Conservation (phyloP, 257 asterid genomes). For the Fraxinus pennsylvanica region DNA sequence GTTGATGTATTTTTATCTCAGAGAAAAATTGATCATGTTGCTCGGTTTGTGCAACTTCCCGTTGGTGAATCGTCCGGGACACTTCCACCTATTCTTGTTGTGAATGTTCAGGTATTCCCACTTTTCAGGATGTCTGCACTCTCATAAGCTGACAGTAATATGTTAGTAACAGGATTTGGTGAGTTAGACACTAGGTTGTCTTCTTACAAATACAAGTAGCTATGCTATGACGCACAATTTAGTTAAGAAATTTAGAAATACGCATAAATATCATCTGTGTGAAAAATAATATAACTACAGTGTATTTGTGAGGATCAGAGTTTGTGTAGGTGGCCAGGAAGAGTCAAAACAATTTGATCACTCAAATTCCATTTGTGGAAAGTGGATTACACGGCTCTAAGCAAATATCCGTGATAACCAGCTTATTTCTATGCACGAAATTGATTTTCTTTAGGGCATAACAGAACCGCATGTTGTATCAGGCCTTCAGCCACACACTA, state of each 20-base stretch:
- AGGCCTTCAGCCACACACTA: neutral
- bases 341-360: neutral
- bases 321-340: neutral
- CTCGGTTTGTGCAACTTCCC: conserved; percentile 84
- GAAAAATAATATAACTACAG: no score
- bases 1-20: conserved; percentile 86
- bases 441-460: neutral
- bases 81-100: conserved; percentile 87
- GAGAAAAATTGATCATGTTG: conserved; percentile 78
- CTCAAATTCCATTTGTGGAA: no score
- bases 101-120: conserved; percentile 79
- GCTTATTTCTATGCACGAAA: neutral
- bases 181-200: neutral
- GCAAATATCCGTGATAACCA: no score
- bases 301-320: neutral
- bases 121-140: neutral
- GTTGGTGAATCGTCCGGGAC: conserved; percentile 48
- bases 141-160: neutral
- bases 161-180: neutral
- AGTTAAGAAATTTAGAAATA: neutral
- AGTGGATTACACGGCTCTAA: no score
- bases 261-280: no score
- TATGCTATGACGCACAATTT: neutral
- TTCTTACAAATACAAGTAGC: no score
- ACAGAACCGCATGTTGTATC: neutral